Conservation (phyloP, 176 grass and related monocot species). For the Coix lacrymajobi region DNA sequence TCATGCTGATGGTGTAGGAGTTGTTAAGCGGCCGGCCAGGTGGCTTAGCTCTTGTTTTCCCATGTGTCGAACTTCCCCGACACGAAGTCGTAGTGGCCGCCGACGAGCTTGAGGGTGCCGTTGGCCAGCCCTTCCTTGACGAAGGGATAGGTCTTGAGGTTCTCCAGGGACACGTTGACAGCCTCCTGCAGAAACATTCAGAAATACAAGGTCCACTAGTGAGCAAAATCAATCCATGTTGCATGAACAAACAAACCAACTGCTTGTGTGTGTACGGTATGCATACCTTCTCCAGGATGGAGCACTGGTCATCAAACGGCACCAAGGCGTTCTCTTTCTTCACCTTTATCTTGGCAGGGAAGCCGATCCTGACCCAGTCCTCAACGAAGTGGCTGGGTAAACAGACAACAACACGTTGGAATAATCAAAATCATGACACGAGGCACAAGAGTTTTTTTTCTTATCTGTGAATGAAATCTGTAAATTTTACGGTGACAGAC, state of each 20-base stretch:
- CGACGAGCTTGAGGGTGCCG: constrained; percentile 53
- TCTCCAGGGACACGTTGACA: constrained; percentile 53
- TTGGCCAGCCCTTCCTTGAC: constrained; percentile 48
- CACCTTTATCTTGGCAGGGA: constrained; percentile 62
- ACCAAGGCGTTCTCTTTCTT: background rate
- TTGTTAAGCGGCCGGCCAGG: background rate
- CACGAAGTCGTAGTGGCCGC: constrained; percentile 60
- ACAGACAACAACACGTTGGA: too few species aligned
- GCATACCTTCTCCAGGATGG: constrained; percentile 58
- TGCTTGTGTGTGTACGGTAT: background rate
- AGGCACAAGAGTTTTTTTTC: background rate
- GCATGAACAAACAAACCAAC: too few species aligned
- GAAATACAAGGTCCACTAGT: background rate
- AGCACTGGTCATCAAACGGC: constrained; percentile 56
- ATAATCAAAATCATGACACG: background rate
- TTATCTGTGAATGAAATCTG: background rate
- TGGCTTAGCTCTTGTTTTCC: background rate
- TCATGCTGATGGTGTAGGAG: background rate
- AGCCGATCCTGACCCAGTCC: constrained; percentile 83
- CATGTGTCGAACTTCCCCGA: constrained; percentile 38
- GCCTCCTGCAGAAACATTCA: constrained; percentile 50
- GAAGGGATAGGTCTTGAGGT: constrained; percentile 64
- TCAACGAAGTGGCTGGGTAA: constrained; percentile 70
- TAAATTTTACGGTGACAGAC: background rate
- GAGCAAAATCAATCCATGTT: background rate